These are phyloP conservation scores for Antitrichia curtipendula DNA, from an alignment of 225 moss, liverwort and hornwort genomes.

Conservation along the genomic window DNA sequence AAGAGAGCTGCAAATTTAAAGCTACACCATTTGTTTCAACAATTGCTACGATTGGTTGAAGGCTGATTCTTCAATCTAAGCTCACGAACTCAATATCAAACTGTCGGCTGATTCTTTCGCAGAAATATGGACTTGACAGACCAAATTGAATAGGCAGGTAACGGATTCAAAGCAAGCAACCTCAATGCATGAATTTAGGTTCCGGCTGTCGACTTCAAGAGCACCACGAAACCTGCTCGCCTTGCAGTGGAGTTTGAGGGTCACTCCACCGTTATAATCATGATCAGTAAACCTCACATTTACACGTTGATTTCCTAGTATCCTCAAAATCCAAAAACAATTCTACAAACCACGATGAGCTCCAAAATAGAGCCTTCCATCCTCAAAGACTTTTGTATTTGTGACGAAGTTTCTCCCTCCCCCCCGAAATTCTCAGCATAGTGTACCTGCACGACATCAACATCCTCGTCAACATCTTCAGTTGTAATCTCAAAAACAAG, in stretches of 20 bases:
- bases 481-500: background rate
- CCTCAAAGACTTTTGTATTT: background rate
- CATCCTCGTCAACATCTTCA: background rate
- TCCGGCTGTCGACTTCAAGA: background rate
- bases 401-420: constrained; percentile 12
- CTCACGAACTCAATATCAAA: background rate
- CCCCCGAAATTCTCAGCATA: background rate
- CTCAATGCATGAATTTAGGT: background rate
- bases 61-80: background rate
- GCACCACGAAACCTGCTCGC: background rate
- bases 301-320: background rate
- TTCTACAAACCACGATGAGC: background rate
- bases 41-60: background rate
- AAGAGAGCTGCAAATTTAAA: background rate
- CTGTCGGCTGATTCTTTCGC: background rate
- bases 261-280: background rate
- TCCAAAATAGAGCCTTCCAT: background rate
- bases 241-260: background rate
- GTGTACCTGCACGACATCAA: background rate
- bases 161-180: background rate
- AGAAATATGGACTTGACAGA: background rate
- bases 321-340: background rate
- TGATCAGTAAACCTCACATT: background rate
- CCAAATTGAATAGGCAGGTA: background rate
- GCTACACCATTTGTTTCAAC: too few species aligned